Conservation (phyloP, 2,329 filamentous ascomycete species). For the Ophiognomonia clavigignenti-juglandacearum region DNA sequence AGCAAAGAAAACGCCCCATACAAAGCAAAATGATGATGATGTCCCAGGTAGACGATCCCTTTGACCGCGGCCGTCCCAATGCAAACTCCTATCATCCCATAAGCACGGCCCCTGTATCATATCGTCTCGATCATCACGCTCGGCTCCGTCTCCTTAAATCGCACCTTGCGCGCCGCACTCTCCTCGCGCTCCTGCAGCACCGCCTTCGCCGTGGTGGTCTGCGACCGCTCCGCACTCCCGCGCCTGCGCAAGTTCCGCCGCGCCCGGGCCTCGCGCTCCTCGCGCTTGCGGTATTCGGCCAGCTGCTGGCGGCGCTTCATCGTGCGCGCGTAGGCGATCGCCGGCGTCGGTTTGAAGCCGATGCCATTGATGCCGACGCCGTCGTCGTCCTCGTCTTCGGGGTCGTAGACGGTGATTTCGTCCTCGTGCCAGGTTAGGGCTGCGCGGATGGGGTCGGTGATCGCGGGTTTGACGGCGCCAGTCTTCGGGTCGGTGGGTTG, state of each 20-base stretch:
- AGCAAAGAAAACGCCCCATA: neutral
- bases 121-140: constrained; percentile 9
- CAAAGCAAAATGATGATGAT: neutral
- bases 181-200: constrained; percentile 24
- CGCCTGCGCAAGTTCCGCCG: constrained; percentile 48
- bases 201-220: constrained; percentile 19
- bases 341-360: constrained; percentile 60
- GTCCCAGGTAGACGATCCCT: neutral
- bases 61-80: neutral
- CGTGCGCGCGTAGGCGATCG: constrained; percentile 52
- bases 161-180: constrained; percentile 29
- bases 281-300: constrained; percentile 56
- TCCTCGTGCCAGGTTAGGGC: constrained; percentile 64
- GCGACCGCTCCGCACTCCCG: constrained; percentile 26
- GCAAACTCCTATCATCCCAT: no score
- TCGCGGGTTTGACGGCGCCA: constrained; percentile 20
- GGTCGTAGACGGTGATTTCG: constrained; percentile 63
- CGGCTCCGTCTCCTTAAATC: constrained; percentile 35
- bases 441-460: constrained; percentile 51
- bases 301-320: constrained; percentile 57
- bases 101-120: constrained; percentile 1
- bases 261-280: constrained; percentile 56
- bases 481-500: no score
- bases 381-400: constrained; percentile 61
- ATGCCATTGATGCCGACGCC: constrained; percentile 64